These are phyloP conservation scores for Westerdykella sp. DNA, from an alignment of 2,329 filamentous ascomycete genomes.

Conservation along the genomic window DNA sequence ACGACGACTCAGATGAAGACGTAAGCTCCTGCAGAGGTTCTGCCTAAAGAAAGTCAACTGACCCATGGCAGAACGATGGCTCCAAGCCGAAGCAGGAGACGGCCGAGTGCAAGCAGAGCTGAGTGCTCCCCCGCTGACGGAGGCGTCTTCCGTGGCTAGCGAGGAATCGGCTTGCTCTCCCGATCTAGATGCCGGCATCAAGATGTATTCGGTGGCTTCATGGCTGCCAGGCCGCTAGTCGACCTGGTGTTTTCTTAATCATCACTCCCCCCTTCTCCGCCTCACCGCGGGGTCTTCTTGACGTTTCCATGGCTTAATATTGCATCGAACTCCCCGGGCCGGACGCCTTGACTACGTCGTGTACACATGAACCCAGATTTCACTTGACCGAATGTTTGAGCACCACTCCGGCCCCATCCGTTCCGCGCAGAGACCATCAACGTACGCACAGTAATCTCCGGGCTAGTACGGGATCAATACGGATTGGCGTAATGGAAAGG, in stretches of 20 bases:
- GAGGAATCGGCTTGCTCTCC: constrained; percentile 17
- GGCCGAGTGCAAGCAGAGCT: constrained; percentile 43
- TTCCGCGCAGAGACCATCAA: too few relatives aligned
- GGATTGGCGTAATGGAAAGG: background rate
- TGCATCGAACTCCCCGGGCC: constrained; percentile 22
- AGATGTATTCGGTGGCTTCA: constrained; percentile 17
- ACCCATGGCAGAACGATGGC: constrained; percentile 32
- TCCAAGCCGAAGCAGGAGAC: constrained; percentile 42
- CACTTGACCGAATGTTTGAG: background rate
- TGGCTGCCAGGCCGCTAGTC: constrained; percentile 10
- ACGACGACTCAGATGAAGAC: constrained; percentile 40
- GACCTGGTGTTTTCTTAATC: constrained; percentile 8
- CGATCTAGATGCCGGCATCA: constrained; percentile 30
- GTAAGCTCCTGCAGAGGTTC: constrained; percentile 16
- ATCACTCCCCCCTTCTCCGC: constrained; percentile 12
- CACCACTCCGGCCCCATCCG: background rate
- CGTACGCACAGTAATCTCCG: too few relatives aligned
- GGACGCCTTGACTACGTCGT: background rate
- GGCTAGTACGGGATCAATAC: too few relatives aligned
- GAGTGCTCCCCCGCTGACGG: constrained; percentile 11
- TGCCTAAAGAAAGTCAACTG: constrained; percentile 6
- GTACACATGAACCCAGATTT: too few relatives aligned
- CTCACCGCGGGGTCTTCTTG: constrained; percentile 3
- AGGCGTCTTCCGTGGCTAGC: constrained; percentile 16
- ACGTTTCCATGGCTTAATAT: constrained; percentile 18